Evolutionary conservation across 1,284 basidiomycete species (phyloP).

Genomic region (Pisolithus thermaeus): DNA sequence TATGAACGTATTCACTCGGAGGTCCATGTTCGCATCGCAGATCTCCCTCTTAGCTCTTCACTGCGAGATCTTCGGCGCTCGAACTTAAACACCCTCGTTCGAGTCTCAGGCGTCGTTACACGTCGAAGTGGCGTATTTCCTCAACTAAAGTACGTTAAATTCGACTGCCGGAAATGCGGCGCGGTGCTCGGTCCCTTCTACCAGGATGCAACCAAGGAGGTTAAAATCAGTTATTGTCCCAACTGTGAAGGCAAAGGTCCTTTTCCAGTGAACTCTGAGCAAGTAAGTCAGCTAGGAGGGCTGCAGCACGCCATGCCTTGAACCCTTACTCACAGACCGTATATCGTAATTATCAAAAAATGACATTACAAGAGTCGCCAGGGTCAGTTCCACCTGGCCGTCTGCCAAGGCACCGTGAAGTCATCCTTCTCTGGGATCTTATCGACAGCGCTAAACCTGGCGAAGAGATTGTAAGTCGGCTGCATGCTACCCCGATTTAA

Average conservation of each 20-base stretch:
- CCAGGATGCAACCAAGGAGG: slow-evolving; percentile 93
- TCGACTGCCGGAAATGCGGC: slow-evolving; percentile 93
- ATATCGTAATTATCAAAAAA: slow-evolving; percentile 98
- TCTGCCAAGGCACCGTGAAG: slow-evolving; percentile 92
- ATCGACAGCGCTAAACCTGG: slow-evolving; percentile 98
- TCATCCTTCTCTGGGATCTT: slow-evolving; percentile 95
- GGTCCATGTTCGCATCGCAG: slow-evolving; percentile 95
- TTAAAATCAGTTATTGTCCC: slow-evolving; percentile 91
- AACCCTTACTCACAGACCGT: slow-evolving; percentile 65
- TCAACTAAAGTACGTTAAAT: slow-evolving; percentile 99
- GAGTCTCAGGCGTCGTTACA: slow-evolving; percentile 96
- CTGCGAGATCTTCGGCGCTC: slow-evolving; percentile 90
- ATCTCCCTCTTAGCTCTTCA: slow-evolving; percentile 85
- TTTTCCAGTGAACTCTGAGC: slow-evolving; percentile 95
- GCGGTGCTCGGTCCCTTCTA: slow-evolving; percentile 94
- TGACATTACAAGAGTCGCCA: slow-evolving; percentile 98
- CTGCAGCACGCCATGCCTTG: not conserved
- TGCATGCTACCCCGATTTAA: not conserved
- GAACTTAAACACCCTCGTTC: slow-evolving; percentile 93
- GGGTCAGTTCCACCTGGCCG: slow-evolving; percentile 97
- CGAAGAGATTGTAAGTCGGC: slow-evolving; percentile 82
- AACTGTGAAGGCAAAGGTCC: slow-evolving; percentile 94
- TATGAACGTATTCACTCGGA: slow-evolving; percentile 98
- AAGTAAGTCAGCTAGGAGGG: slow-evolving; percentile 39
- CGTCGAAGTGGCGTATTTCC: slow-evolving; percentile 95